Evolutionary conservation across 2,329 filamentous ascomycete genomes (phyloP), one percentile per base, ranked within the genome.

Genomic region (Pseudogymnoascus destructans): DNA sequence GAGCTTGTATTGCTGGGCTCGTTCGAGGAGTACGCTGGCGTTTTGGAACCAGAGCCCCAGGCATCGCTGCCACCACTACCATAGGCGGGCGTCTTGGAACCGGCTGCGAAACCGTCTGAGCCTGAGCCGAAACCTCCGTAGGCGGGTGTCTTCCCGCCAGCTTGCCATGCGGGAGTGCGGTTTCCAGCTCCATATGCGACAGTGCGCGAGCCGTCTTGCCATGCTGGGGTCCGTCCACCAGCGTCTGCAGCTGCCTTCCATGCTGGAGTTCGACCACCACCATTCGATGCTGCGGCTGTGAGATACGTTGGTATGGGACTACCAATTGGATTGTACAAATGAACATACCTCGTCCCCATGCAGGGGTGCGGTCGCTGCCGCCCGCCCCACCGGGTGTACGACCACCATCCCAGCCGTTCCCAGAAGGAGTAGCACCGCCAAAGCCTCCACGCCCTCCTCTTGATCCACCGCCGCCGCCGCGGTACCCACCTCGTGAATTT

Each of bases 61-160:
- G 78, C 79, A 81, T 81, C 84, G 5, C 77, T 73, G 60, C 85
- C 80, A 56, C 75, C 75, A 57, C 76, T 79, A 66, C 77, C 79
- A 57, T 87, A 90, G 1, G 81, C 84, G 2, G 90, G 90, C 0
- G 89, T 95, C 70, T 91, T 88, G 27, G 85, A 86, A 6, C 85
- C 85, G 59, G 79, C 77, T 58, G 78, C 80, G 66, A 86, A 87
- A 17, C 77, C 76, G 66, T 85, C 80, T 75, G 17, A 67, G 36
- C 57, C 25, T 2, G 46, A 52, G 8, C 46, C 46, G 7, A 52
- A 52, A 17, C 69, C 67, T 17, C 67, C 67, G 61, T 76, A 76
- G 1, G 81, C 81, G 58, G 87, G 75, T 1, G 87, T 92, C 69
- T 86, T 85, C 58, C 85, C 82, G 57, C 86, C 87, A 1, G 89